These are phyloP conservation scores for Teunomyces gatunensis DNA, from an alignment of 805 yeast species.

Conservation along the genomic window DNA sequence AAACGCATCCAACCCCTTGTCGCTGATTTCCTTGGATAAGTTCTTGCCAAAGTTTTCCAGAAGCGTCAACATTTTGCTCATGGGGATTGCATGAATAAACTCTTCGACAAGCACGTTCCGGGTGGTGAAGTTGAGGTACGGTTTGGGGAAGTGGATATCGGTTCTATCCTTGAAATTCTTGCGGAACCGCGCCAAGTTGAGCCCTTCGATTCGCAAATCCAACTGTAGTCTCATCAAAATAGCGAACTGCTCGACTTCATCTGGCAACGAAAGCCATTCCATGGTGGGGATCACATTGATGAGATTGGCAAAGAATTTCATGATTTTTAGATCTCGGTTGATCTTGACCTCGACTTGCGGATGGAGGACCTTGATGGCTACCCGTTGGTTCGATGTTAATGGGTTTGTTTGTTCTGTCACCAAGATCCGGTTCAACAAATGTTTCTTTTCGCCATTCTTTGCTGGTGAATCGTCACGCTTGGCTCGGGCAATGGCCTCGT, in stretches of 20 bases:
- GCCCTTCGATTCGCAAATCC: slow-evolving; percentile 86
- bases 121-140: slow-evolving; percentile 62
- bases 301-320: slow-evolving; percentile 72
- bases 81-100: slow-evolving; percentile 76
- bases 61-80: slow-evolving; percentile 63
- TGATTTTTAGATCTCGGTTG: slow-evolving; percentile 76
- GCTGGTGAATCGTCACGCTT: slow-evolving; percentile 24
- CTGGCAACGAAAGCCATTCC: slow-evolving; percentile 97
- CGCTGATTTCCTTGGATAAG: slow-evolving; percentile 67
- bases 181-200: slow-evolving; percentile 70
- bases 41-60: slow-evolving; percentile 44
- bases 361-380: slow-evolving; percentile 90
- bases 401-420: slow-evolving; percentile 33
- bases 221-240: slow-evolving; percentile 83
- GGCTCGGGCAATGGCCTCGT: slow-evolving; percentile 39
- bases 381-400: slow-evolving; percentile 49
- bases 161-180: slow-evolving; percentile 56
- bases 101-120: slow-evolving; percentile 82
- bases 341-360: slow-evolving; percentile 76
- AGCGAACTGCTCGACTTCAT: slow-evolving; percentile 87
- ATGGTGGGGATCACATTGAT: slow-evolving; percentile 82
- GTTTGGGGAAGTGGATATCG: slow-evolving; percentile 79
- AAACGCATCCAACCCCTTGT: slow-evolving; percentile 86
- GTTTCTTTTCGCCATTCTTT: slow-evolving; percentile 13
- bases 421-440: slow-evolving; percentile 31